phyloP scores from a whole-genome alignment of 2,329 filamentous ascomycete species.

The Cladosporium sphaerospermum region DNA sequence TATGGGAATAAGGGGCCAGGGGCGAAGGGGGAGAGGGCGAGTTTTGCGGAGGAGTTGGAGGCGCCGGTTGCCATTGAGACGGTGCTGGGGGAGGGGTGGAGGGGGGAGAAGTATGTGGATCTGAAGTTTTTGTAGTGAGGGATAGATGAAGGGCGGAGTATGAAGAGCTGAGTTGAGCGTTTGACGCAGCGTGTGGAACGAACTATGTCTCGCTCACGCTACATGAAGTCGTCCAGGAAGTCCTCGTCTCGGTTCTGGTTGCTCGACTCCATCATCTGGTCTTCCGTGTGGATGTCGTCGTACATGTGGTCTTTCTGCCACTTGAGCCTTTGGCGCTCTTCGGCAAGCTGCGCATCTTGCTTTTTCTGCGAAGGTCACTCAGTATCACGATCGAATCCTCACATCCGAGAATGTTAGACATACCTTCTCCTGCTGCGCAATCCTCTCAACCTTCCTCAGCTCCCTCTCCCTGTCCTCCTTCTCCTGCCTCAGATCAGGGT shows the following conservation, averaged over 20 bases:
- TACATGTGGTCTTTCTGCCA: slow-evolving; percentile 98
- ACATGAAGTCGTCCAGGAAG: slow-evolving; percentile 91
- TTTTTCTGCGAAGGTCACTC: too few relatives aligned
- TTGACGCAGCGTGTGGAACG: too few relatives aligned
- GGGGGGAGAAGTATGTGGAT: slow-evolving; percentile 37
- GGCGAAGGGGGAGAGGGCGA: slow-evolving; percentile 47
- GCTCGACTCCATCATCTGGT: slow-evolving; percentile 68
- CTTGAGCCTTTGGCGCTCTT: slow-evolving; percentile 82
- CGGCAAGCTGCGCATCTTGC: slow-evolving; percentile 64
- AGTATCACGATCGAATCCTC: too few relatives aligned
- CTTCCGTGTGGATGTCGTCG: slow-evolving; percentile 81
- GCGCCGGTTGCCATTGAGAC: slow-evolving; percentile 38
- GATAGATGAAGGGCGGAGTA: neutral
- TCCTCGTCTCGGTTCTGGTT: slow-evolving; percentile 77
- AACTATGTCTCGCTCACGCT: neutral
- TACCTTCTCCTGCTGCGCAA: slow-evolving; percentile 56
- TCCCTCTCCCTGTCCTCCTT: slow-evolving; percentile 69
- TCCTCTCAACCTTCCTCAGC: slow-evolving; percentile 65
- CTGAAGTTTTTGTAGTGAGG: slow-evolving; percentile 29
- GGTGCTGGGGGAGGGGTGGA: slow-evolving; percentile 42
- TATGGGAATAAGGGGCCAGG: slow-evolving; percentile 53
- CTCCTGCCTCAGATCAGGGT: slow-evolving; percentile 75
- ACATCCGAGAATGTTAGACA: too few relatives aligned
- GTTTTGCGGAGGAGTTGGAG: slow-evolving; percentile 39
- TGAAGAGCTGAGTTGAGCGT: neutral